Conservation (phyloP, 306 rosid species). For the Medicago lupulina region DNA sequence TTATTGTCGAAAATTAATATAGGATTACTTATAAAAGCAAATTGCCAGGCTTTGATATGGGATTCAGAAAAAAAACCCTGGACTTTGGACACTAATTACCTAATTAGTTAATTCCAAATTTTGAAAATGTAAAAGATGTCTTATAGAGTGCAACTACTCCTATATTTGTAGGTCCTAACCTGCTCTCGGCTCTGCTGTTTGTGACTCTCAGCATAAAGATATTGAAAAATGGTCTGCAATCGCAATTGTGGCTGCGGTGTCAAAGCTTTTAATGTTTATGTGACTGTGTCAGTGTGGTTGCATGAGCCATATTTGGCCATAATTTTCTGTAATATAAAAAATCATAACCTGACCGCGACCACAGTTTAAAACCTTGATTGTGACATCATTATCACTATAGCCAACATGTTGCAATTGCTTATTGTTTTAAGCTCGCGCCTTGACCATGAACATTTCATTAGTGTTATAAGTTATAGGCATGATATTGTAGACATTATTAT, state of each 20-base stretch:
- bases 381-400: constrained; percentile 24
- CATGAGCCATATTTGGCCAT: background rate
- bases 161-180: constrained; percentile 10
- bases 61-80: too few relatives aligned
- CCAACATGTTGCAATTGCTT: constrained; percentile 15
- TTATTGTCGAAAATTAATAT: too few relatives aligned
- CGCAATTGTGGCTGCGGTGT: background rate
- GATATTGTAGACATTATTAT: constrained; percentile 26
- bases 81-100: too few relatives aligned
- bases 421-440: constrained; percentile 29
- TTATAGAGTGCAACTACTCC: background rate
- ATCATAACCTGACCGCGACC: background rate
- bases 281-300: background rate
- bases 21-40: too few relatives aligned
- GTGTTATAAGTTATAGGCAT: background rate
- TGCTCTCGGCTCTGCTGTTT: constrained; percentile 13
- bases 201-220: background rate
- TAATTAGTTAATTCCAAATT: too few relatives aligned
- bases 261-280: background rate
- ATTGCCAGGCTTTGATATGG: too few relatives aligned
- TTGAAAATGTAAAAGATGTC: too few relatives aligned
- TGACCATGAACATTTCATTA: constrained; percentile 5
- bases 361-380: background rate
- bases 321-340: background rate
- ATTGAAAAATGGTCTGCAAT: background rate